A percentile compares a stretch with the other conserved stretches of the same genome.
Conservation (phyloP, 129 eudicot genomes). For the Silybum marianum region DNA sequence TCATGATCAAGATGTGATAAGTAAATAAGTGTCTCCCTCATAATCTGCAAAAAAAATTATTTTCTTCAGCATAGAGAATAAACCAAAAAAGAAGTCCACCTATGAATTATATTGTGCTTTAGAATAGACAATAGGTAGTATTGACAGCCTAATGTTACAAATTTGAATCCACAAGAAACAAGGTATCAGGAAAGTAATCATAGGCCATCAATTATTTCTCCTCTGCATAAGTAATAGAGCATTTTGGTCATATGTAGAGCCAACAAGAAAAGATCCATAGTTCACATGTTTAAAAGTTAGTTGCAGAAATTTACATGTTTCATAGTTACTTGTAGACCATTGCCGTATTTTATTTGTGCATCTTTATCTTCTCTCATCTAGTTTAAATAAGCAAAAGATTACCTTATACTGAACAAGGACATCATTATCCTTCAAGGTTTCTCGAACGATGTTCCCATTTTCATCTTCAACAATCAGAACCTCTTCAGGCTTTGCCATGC, state of each 20-base stretch:
- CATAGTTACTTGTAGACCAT: neutral
- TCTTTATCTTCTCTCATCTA: neutral
- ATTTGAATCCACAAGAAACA: too few relatives aligned
- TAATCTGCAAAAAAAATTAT: slow-evolving; percentile 58
- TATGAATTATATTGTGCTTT: neutral
- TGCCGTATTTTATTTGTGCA: slow-evolving; percentile 3
- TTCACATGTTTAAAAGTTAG: neutral
- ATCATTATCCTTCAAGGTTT: slow-evolving; percentile 97
- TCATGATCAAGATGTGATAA: slow-evolving; percentile 98
- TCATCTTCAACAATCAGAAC: slow-evolving; percentile 98
- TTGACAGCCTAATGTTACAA: too few relatives aligned
- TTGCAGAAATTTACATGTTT: neutral
- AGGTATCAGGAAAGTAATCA: too few relatives aligned
- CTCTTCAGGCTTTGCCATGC: slow-evolving; percentile 99
- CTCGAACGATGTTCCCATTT: slow-evolving; percentile 99
- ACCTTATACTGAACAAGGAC: slow-evolving; percentile 99
- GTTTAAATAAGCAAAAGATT: slow-evolving; percentile 5
- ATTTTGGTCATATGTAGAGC: too few relatives aligned
- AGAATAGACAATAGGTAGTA: too few relatives aligned
- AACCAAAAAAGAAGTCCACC: neutral
- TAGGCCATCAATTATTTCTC: neutral
- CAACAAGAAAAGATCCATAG: neutral
- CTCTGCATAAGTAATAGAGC: neutral
- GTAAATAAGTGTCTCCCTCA: slow-evolving; percentile 94
- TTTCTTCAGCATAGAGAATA: slow-evolving; percentile 14